phyloP scores from a whole-genome alignment of 768 basidiomycete species.

The Naganishia onofrii region DNA sequence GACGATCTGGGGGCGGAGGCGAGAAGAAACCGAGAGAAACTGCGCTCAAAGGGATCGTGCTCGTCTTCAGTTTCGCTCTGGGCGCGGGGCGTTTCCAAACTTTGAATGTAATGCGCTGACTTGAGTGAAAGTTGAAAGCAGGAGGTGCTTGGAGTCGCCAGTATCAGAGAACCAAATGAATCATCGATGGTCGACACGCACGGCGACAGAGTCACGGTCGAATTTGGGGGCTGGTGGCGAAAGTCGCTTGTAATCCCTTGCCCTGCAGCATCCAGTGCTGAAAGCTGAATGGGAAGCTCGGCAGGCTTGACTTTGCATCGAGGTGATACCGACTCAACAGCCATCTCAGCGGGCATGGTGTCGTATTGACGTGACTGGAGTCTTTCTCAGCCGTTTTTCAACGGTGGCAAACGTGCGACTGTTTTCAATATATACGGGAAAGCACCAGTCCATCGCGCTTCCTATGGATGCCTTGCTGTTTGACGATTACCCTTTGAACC shows the following conservation, averaged over 20 bases:
- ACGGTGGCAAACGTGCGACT: background rate
- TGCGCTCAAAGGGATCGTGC: background rate
- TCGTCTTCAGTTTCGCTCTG: background rate
- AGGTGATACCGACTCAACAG: background rate
- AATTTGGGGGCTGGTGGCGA: background rate
- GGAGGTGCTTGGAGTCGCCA: background rate
- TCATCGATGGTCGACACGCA: background rate
- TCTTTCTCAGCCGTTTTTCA: too few relatives aligned
- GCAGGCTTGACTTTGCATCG: background rate
- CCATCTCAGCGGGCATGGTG: background rate
- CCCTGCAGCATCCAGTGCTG: background rate
- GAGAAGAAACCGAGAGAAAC: background rate
- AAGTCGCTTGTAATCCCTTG: background rate
- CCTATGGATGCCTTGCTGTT: background rate
- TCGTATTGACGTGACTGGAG: background rate
- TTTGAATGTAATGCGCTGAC: background rate
- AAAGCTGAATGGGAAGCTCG: background rate
- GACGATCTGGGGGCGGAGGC: too few relatives aligned
- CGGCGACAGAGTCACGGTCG: background rate
- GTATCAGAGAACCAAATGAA: background rate
- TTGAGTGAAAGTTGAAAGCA: background rate
- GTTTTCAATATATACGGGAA: background rate
- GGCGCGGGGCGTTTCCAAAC: background rate
- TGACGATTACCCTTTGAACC: background rate
- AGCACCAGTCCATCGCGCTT: background rate